Evolutionary conservation across 805 yeast genomes (phyloP).

Genomic region (Yarrowia sp.): DNA sequence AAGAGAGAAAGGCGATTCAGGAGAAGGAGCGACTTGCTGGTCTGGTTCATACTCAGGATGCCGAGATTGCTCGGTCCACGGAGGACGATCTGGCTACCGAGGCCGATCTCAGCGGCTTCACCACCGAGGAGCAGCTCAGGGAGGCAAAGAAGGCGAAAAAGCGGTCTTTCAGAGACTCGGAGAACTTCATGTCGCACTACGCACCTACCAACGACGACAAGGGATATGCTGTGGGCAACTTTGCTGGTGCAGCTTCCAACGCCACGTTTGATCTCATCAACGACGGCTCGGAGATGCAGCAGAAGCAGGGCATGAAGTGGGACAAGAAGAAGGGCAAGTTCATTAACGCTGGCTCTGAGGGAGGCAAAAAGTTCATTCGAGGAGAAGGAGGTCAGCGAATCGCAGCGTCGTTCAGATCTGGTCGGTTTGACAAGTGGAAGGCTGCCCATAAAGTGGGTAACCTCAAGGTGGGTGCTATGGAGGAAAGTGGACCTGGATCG

Average conservation of each 20-base stretch:
- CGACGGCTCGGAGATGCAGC: constrained; percentile 73
- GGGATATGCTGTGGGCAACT: constrained; percentile 62
- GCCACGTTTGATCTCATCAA: constrained; percentile 85
- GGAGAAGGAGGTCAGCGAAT: constrained; percentile 94
- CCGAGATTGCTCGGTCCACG: constrained; percentile 9
- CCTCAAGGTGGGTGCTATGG: constrained; percentile 63
- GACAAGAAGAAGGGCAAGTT: constrained; percentile 92
- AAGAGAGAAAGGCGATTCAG: constrained; percentile 61
- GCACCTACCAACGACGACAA: constrained; percentile 84
- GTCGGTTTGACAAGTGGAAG: constrained; percentile 93
- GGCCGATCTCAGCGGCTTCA: constrained; percentile 31
- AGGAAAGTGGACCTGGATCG: constrained; percentile 50
- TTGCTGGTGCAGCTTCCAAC: constrained; percentile 80
- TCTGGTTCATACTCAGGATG: constrained; percentile 39
- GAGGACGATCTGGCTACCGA: constrained; percentile 32
- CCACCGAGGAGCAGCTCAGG: constrained; percentile 1
- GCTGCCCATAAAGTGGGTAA: constrained; percentile 62
- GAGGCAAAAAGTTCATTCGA: constrained; percentile 78
- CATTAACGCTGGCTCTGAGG: constrained; percentile 75
- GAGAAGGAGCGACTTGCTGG: constrained; percentile 71
- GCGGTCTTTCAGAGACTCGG: constrained; percentile 74
- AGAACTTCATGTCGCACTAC: constrained; percentile 83
- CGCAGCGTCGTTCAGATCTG: constrained; percentile 90
- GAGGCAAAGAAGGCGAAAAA: constrained; percentile 41
- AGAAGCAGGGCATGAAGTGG: constrained; percentile 80